Conservation (phyloP, 78 protist genomes). For the Monocercomonoides exilis region DNA sequence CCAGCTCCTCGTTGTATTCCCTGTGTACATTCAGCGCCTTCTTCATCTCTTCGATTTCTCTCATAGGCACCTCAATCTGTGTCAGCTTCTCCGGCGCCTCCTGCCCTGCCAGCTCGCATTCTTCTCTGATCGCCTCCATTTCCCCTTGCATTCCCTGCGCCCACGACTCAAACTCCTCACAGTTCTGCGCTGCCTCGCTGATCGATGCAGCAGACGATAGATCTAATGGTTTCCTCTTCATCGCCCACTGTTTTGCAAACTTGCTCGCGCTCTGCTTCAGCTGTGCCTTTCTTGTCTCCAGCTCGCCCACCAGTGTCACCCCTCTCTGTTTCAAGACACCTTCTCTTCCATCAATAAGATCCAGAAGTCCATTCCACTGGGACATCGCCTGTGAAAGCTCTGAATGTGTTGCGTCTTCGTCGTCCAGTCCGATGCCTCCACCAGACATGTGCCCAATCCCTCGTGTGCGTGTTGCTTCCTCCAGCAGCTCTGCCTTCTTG, state of each 20-base stretch:
- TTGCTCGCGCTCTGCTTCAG: not conserved
- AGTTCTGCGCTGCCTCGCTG: not conserved
- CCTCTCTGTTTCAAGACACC: not conserved
- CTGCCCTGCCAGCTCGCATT: not conserved
- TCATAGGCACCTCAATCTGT: not conserved
- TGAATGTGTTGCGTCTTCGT: no score
- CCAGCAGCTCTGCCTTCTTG: no score
- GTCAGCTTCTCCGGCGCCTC: not conserved
- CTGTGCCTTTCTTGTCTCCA: not conserved
- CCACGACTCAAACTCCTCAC: not conserved
- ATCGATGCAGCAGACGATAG: not conserved
- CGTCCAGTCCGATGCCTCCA: no score
- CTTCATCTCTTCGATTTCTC: not conserved
- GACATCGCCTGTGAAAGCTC: no score
- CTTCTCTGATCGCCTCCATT: not conserved
- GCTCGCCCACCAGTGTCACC: not conserved
- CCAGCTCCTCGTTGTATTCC: slow-evolving; percentile 31
- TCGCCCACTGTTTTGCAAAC: not conserved
- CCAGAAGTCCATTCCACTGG: no score
- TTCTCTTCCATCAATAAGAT: no score
- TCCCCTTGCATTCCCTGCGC: not conserved
- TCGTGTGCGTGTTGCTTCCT: no score
- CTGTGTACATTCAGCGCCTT: slow-evolving; percentile 22
- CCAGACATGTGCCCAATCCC: no score
- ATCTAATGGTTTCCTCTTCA: not conserved